These are phyloP conservation scores for Sideroxylon spinosum DNA, from an alignment of 179 eudicot species.

Conservation along the genomic window DNA sequence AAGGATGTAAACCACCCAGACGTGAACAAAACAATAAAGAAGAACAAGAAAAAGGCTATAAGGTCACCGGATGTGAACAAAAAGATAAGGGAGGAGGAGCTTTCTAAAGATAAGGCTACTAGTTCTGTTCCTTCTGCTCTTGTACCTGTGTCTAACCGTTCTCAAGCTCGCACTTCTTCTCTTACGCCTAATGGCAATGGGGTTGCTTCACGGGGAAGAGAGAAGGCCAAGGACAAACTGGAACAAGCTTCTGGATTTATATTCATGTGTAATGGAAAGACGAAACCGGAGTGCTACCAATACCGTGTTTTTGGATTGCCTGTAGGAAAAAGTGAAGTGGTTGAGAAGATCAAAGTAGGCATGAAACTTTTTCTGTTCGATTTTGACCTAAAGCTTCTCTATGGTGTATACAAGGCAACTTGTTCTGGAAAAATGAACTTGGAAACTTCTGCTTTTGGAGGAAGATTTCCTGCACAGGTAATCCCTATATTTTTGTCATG, in stretches of 20 bases:
- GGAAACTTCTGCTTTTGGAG: conserved; percentile 68
- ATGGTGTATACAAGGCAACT: conserved; percentile 67
- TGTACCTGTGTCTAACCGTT: conserved; percentile 12
- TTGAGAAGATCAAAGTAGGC: conserved; percentile 58
- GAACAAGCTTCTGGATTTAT: conserved; percentile 51
- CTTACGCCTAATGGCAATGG: background rate
- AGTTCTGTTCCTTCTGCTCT: conserved; percentile 12
- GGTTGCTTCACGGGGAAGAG: conserved; percentile 12
- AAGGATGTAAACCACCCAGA: conserved; percentile 13
- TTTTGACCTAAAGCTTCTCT: conserved; percentile 62
- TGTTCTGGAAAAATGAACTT: conserved; percentile 45
- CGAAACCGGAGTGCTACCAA: conserved; percentile 60
- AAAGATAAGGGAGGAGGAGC: conserved; percentile 24
- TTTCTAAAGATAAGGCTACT: conserved; percentile 6
- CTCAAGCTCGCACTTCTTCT: conserved; percentile 2
- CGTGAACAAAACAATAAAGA: conserved; percentile 14
- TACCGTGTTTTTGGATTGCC: conserved; percentile 86
- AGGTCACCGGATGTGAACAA: conserved; percentile 14
- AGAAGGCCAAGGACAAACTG: background rate
- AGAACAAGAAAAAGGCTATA: conserved; percentile 18
- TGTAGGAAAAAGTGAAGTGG: conserved; percentile 38
- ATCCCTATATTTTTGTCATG: conserved; percentile 3
- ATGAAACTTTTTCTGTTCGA: conserved; percentile 68
- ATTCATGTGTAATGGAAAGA: conserved; percentile 59
- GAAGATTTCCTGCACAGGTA: conserved; percentile 82